These are phyloP conservation scores for Cubamyces lactineus DNA, from an alignment of 768 basidiomycete genomes.

Conservation along the genomic window DNA sequence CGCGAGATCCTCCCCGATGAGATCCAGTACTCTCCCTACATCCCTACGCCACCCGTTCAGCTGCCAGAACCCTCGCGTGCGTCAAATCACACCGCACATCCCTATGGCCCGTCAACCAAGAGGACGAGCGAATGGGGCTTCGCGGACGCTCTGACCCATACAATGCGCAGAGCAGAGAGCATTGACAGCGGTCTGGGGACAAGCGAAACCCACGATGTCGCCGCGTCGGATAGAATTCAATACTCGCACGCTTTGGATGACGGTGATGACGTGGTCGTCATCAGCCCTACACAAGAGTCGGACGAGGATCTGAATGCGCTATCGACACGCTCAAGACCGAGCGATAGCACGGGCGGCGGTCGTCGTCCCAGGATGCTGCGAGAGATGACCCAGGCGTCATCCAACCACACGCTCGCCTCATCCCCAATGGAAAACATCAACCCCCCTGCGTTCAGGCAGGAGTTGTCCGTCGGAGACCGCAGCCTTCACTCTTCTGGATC, in stretches of 20 bases:
- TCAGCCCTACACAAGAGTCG: conserved; percentile 3
- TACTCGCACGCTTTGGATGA: conserved; percentile 10
- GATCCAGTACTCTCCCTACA: conserved; percentile 36
- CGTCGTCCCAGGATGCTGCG: conserved; percentile 22
- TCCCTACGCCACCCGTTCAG: conserved; percentile 16
- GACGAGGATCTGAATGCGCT: conserved; percentile 10
- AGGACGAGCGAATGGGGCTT: conserved; percentile 54
- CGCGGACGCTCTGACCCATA: conserved; percentile 62
- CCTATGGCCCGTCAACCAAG: conserved; percentile 38
- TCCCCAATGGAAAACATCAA: conserved; percentile 31
- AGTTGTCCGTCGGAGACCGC: conserved; percentile 11
- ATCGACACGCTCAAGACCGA: conserved; percentile 1
- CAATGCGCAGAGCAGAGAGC: conserved; percentile 38
- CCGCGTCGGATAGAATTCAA: not conserved
- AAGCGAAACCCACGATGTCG: conserved; percentile 39
- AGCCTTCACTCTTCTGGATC: conserved; percentile 29
- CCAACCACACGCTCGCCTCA: conserved; percentile 33
- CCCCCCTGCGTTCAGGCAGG: conserved; percentile 32
- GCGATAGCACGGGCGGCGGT: not conserved
- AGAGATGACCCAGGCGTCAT: conserved; percentile 19
- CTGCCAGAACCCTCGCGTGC: conserved; percentile 32
- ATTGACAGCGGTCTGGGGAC: conserved; percentile 52
- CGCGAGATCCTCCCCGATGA: conserved; percentile 36
- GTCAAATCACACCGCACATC: conserved; percentile 24
- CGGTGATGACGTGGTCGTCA: conserved; percentile 9